These are phyloP conservation scores for Didymosphaeria variabile DNA, from an alignment of 2,329 filamentous ascomycete genomes.

Conservation along the genomic window DNA sequence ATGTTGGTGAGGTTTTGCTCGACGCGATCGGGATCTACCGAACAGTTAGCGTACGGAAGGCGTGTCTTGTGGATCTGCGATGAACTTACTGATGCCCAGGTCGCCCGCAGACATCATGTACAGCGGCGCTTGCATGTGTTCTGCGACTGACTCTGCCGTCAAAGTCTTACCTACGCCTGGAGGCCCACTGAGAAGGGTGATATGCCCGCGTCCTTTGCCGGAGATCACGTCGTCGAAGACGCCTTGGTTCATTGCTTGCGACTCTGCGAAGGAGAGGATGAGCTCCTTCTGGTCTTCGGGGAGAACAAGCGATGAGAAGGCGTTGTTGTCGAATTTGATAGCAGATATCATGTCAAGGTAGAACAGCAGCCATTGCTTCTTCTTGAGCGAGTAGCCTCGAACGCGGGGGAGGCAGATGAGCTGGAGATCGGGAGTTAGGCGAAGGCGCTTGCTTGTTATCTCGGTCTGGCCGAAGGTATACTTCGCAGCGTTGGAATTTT, in stretches of 20 bases:
- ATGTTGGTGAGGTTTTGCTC: constrained; percentile 58
- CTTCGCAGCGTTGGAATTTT: constrained; percentile 19
- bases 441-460: constrained; percentile 51
- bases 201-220: constrained; percentile 86
- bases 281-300: constrained; percentile 68
- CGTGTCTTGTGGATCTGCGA: background rate
- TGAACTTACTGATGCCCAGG: constrained; percentile 52
- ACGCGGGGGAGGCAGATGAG: constrained; percentile 82
- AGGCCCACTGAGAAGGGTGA: constrained; percentile 81
- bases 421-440: constrained; percentile 81
- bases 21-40: constrained; percentile 46
- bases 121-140: constrained; percentile 80
- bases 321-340: constrained; percentile 82
- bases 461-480: constrained; percentile 27
- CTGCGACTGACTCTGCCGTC: constrained; percentile 84
- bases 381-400: constrained; percentile 83
- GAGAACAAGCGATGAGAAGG: constrained; percentile 82
- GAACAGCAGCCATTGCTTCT: constrained; percentile 91
- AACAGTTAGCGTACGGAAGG: background rate
- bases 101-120: constrained; percentile 82
- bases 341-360: constrained; percentile 78
- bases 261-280: constrained; percentile 81
- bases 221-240: constrained; percentile 74
- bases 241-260: constrained; percentile 78
- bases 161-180: constrained; percentile 89